phyloP scores from a whole-genome alignment of 2,329 filamentous ascomycete species.

The Dactylonectria estremocensis region DNA sequence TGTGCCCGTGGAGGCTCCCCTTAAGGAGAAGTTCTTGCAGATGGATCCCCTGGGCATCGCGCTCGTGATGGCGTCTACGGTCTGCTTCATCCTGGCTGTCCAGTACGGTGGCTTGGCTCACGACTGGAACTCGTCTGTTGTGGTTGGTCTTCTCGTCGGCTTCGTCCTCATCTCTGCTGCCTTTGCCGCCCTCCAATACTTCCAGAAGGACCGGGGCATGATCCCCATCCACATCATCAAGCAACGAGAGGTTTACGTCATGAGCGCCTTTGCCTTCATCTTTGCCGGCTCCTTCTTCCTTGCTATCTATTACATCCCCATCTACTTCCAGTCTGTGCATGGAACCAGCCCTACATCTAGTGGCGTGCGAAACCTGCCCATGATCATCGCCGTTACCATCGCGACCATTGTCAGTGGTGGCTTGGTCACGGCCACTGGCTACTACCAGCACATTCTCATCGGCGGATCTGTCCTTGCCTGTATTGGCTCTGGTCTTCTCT shows the following conservation, averaged over 20 bases:
- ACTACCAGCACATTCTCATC: slow-evolving; percentile 63
- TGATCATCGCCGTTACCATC: slow-evolving; percentile 62
- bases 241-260: slow-evolving; percentile 56
- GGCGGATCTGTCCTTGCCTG: slow-evolving; percentile 61
- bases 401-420: slow-evolving; percentile 58
- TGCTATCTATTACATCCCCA: slow-evolving; percentile 63
- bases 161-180: slow-evolving; percentile 52
- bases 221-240: slow-evolving; percentile 57
- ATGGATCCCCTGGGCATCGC: slow-evolving; percentile 64
- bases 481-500: slow-evolving; percentile 60
- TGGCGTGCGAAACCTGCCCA: slow-evolving; percentile 63
- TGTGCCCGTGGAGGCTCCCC: slow-evolving; percentile 53
- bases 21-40: slow-evolving; percentile 62
- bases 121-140: slow-evolving; percentile 57
- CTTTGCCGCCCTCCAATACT: slow-evolving; percentile 58
- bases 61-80: slow-evolving; percentile 61
- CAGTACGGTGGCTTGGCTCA: slow-evolving; percentile 64
- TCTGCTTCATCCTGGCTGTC: slow-evolving; percentile 62
- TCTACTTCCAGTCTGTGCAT: slow-evolving; percentile 63
- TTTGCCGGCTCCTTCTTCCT: slow-evolving; percentile 61
- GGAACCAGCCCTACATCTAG: slow-evolving; percentile 57
- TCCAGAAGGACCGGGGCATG: slow-evolving; percentile 63
- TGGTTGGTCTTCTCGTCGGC: slow-evolving; percentile 62
- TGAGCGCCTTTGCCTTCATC: slow-evolving; percentile 59
- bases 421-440: slow-evolving; percentile 57